Base-by-base conservation (phyloP, 192 early-diverging fungal species). In the Umbelopsis sp. region DNA sequence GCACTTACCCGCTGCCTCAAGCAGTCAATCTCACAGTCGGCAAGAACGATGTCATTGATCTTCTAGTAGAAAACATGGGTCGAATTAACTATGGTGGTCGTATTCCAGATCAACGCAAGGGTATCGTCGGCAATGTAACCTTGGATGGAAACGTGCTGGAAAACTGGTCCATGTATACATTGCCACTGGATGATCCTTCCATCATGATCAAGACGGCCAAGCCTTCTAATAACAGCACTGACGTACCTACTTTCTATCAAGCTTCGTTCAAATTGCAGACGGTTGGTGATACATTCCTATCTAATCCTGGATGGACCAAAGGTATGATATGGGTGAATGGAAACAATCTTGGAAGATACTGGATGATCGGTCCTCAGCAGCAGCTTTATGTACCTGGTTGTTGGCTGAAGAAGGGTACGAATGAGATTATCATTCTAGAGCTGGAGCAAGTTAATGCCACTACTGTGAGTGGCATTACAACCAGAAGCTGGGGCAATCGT, bases 41-140 rank as follows among this genome's bases (percentile, higher is more conserved):
- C 29, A 38, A 38, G 24, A 26, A 26, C 9, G 66, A 67, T 45
- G 25, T 17, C 21, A 25, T 67, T 11, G 66, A 67, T n/a, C 21
- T 47, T 0, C 22, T 67, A 10, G 66, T 67, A 11, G 66, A 67
- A 45, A 44, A 67, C 45, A 21, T 44, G n/a, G 66, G 66, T 9
- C 66, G 66, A 20, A 47, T 67, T 41, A 67, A 67, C 45, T 67
- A 67, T 45, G 66, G 45, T 7, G 25, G 41, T 3, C 34, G 66
- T 44, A 67, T 67, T 7, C 66, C 66, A 7, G 66, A 67, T 25
- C 66, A 67, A 31, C 20, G 43, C 6, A 67, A 67, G 66, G 66
- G 66, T 45, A 67, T 67, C 16, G 21, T 67, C 22, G 66, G 66
- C 2, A 67, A 44, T 31, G 45, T 67, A 17, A 67, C 66, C 22